These are phyloP conservation scores for Barbarea vulgaris DNA, from an alignment of 345 rosid species.

Conservation along the genomic window DNA sequence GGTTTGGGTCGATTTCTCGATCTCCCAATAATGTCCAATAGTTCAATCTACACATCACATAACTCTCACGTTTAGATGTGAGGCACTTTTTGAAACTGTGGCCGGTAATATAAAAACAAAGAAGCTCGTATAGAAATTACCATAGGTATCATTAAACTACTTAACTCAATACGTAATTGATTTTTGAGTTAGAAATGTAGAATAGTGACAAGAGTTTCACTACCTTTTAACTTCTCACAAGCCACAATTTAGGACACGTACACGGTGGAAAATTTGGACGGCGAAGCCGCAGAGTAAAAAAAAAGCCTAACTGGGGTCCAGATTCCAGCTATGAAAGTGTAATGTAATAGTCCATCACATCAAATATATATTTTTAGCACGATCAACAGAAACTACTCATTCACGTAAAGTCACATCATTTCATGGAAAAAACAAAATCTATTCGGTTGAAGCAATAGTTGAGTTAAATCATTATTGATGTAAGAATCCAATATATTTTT, in stretches of 20 bases:
- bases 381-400: not conserved
- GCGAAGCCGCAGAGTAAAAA: not conserved
- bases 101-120: slow-evolving; percentile 16
- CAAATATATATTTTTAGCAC: not conserved
- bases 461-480: slow-evolving; percentile 13
- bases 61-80: not conserved
- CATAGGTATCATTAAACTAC: not conserved
- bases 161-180: too few relatives aligned
- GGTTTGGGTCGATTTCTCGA: too few relatives aligned
- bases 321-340: slow-evolving; percentile 13
- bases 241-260: slow-evolving; percentile 1
- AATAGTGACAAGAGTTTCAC: not conserved
- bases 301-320: not conserved
- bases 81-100: not conserved
- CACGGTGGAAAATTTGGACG: slow-evolving; percentile 7
- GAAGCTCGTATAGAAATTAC: not conserved
- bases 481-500: not conserved
- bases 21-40: too few relatives aligned
- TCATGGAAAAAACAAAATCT: not conserved
- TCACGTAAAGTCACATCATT: slow-evolving; percentile 28
- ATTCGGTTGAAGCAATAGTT: not conserved
- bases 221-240: not conserved
- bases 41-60: not conserved
- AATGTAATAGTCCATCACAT: slow-evolving; percentile 10
- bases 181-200: not conserved